Evolutionary conservation across 129 eudicot species (phyloP).

Genomic region (Flaveria bidentis): DNA sequence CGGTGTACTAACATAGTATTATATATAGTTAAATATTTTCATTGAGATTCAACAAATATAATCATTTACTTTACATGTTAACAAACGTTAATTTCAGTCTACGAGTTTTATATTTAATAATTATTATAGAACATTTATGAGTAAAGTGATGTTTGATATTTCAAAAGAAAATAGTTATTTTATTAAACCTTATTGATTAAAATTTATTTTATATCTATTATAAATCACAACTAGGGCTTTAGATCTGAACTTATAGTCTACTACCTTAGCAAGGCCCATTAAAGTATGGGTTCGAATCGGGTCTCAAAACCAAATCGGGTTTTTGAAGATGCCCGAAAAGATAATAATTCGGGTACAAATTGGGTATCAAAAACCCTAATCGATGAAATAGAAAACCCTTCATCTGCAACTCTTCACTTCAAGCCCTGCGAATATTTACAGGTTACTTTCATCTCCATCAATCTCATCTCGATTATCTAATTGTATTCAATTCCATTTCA

Average conservation of each 20-base stretch:
- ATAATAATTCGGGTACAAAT: neutral
- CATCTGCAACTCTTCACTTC: neutral
- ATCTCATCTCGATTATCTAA: neutral
- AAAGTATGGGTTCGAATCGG: neutral
- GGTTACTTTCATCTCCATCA: conserved; percentile 1
- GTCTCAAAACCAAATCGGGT: neutral
- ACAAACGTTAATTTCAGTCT: too few species aligned
- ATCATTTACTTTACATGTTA: too few species aligned
- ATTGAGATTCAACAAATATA: too few species aligned
- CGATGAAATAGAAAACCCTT: neutral
- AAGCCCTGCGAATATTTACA: neutral
- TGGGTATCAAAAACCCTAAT: conserved; percentile 23
- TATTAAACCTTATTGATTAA: too few species aligned
- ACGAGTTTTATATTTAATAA: too few species aligned
- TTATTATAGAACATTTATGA: too few species aligned
- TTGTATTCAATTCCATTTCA: neutral
- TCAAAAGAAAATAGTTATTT: too few species aligned
- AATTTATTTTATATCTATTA: too few species aligned
- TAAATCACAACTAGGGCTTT: neutral
- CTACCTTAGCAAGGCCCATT: neutral
- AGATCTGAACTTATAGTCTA: neutral
- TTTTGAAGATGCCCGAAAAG: neutral
- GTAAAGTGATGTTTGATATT: too few species aligned
- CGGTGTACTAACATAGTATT: too few species aligned
- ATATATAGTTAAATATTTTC: too few species aligned